Evolutionary conservation across 2,329 filamentous ascomycete species (phyloP), one percentile per base, ranked within the genome.

Genomic region (Penicillium psychrosexuale): DNA sequence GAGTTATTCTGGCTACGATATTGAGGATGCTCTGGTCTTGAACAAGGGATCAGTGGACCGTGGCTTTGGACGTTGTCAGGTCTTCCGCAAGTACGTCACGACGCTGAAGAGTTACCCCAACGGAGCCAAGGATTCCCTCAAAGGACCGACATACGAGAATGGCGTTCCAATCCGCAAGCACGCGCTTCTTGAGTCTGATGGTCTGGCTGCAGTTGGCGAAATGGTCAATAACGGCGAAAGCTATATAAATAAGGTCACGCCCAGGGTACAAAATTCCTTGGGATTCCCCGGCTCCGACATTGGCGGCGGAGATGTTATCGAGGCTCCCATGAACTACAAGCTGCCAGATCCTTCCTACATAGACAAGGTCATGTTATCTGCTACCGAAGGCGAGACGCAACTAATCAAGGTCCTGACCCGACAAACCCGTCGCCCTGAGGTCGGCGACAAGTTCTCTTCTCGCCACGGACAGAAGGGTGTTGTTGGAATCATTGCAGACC

Each of bases 1-100:
- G 94, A 97, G 92, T 46, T 99, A 94, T 75, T 97, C 93, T 11
- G 94, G 94, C 24, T 99, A 99, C 75, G 94, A 99, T 84, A 99
- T 99, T 64, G 94, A 99, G 79, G 94, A 99, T 80, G 94, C 94
- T 9, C 81, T 99, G 17, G 93, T 99, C 2, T 74, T 99, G 58
- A 99, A 99, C 79, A 97, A 97, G 77, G 92, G 91, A 9, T 97
- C 92, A 0, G 87, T 91, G 55, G 95, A 99, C 66, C 85, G 94
- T 66, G 95, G 94, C 5, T 99, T 97, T 67, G 95, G 94, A 43
- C 87, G 94, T 36, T 97, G 94, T 68, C 95, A 99, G 70, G 94
- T 97, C n/a, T 93, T 97, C 81, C 88, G 93, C 63, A 99, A 99
- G 75, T 91, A 94, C 70, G 86, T 87, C 12, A 89, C 90, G 4